These are phyloP conservation scores for Teunomyces aglyptinius DNA, from an alignment of 805 yeast species.

Conservation along the genomic window DNA sequence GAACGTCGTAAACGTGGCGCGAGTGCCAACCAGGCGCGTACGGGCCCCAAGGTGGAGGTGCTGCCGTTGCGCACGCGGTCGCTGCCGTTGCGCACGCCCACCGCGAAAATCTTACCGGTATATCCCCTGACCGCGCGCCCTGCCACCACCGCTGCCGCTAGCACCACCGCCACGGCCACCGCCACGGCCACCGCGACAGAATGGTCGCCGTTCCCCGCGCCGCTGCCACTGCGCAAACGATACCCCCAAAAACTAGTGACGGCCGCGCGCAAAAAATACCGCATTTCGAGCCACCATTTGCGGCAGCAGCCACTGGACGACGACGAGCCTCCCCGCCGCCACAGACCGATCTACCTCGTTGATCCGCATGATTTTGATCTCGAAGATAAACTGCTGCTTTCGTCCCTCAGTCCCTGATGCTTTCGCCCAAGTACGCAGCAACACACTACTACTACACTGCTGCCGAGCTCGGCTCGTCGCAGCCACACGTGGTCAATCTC, in stretches of 20 bases:
- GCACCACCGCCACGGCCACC: no score
- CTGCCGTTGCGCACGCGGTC: no score
- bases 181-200: no score
- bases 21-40: no score
- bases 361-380: conserved; percentile 3
- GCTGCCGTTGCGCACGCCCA: not conserved
- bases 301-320: not conserved
- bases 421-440: conserved; percentile 41
- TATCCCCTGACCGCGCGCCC: no score
- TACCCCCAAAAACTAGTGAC: not conserved
- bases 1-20: not conserved
- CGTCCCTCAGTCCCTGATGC: conserved; percentile 21
- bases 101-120: not conserved
- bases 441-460: conserved; percentile 33
- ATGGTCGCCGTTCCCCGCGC: not conserved
- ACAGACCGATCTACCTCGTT: not conserved
- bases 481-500: conserved; percentile 53
- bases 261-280: not conserved
- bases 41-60: no score
- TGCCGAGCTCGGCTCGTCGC: conserved; percentile 15
- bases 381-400: not conserved
- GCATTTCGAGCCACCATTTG: not conserved
- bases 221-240: not conserved
- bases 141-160: no score
- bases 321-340: not conserved